Conservation (phyloP, 345 rosid species). For the Eucalyptus melliodora region DNA sequence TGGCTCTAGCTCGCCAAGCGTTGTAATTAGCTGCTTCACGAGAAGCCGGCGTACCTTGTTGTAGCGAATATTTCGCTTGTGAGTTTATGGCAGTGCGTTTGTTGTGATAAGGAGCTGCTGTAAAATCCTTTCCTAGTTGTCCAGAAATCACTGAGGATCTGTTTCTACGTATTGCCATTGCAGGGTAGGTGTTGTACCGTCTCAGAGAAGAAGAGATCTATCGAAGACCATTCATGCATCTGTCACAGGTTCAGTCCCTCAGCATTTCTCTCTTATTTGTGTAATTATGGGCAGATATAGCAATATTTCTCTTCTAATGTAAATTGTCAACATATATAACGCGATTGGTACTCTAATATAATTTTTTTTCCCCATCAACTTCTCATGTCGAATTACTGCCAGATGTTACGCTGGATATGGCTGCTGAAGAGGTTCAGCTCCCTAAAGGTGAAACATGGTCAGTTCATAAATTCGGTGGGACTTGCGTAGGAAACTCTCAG, state of each 20-base stretch:
- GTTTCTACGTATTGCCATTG: neutral
- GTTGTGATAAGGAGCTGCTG: neutral
- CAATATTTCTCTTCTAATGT: neutral
- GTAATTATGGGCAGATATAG: neutral
- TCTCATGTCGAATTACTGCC: neutral
- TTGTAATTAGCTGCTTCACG: neutral
- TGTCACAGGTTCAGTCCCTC: slow-evolving; percentile 30
- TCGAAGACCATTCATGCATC: slow-evolving; percentile 22
- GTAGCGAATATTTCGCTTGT: neutral
- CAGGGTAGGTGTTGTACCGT: slow-evolving; percentile 12
- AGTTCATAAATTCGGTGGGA: slow-evolving; percentile 96
- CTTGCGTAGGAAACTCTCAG: slow-evolving; percentile 87
- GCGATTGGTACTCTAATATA: neutral
- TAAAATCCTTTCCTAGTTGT: neutral
- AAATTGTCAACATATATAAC: neutral
- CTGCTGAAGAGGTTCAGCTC: slow-evolving; percentile 29
- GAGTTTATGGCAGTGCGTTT: neutral
- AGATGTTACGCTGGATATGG: slow-evolving; percentile 38
- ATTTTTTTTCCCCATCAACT: neutral
- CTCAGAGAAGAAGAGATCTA: slow-evolving; percentile 15
- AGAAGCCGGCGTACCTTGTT: neutral
- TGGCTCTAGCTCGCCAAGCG: neutral
- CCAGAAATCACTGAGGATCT: neutral
- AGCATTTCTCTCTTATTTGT: neutral
- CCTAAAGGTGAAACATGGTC: slow-evolving; percentile 78